Evolutionary conservation across 2,329 filamentous ascomycete species (phyloP), one percentile per base, ranked within the genome.

Genomic region (Pochonia chlamydosporia): DNA sequence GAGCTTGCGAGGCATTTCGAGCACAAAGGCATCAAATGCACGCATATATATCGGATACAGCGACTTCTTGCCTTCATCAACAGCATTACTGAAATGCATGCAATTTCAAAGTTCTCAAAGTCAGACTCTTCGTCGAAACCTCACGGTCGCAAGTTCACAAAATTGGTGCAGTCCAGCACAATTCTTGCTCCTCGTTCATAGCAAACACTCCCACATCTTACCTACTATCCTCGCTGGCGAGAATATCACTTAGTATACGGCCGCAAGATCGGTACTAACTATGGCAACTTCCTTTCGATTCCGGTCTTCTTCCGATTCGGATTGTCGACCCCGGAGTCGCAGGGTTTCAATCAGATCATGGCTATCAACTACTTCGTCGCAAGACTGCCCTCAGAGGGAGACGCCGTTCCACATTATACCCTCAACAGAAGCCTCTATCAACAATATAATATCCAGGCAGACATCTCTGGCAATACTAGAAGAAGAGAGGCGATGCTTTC

Each of bases 391-490:
- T 5, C 8, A 24, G 9, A 26, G 36, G 44, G 9, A 26, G 18
- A 26, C 13, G 14, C 26, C n/a, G 41, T 55, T 64, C 44, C 60
- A 59, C 51, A 73, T 72, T 4, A 69, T 66, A 52, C 63, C 64
- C 25, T 77, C 76, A 21, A 63, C 66, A 52, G 65, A 70, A 24
- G 70, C 63, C 60, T 74, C 75, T 44, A 78, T 82, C 68, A 82
- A 81, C 66, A 75, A 70, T 56, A 73, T 82, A 59, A 74, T 83
- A 50, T 72, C 75, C 55, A 69, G 73, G n/a, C 78, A 79, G 54
- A 75, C 77, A 11, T 79, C 75, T 16, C 72, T 81, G 52, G 59
- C 76, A n/a, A 70, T 75, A 56, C 65, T 81, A 51, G 76, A 82
- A 56, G 77, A 78, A 56, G 79, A 83, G 64, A 73, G 72, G 53